phyloP scores from a whole-genome alignment of 164 flowering plant genomes.

The Piper betle region DNA sequence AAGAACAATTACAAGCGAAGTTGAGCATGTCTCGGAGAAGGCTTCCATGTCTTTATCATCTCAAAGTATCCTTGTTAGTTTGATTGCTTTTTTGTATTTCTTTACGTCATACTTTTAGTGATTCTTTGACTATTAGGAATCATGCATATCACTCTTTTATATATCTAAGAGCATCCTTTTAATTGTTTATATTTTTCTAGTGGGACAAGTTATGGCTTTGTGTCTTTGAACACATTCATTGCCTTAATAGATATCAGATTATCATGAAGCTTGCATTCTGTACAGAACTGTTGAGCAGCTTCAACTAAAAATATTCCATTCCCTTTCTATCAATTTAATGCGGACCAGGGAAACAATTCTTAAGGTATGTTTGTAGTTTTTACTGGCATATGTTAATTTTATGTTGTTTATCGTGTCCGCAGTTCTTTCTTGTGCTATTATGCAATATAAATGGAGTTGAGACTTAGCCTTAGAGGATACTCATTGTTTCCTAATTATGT shows the following conservation, averaged over 20 bases:
- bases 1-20: slow-evolving; percentile 29
- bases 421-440: no score
- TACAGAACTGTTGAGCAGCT: slow-evolving; percentile 64
- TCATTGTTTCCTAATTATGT: no score
- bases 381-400: background rate
- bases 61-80: slow-evolving; percentile 46
- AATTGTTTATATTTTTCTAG: no score
- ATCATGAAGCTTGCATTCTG: slow-evolving; percentile 28
- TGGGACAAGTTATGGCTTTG: no score
- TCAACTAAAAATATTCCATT: slow-evolving; percentile 57
- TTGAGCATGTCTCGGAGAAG: slow-evolving; percentile 37
- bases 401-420: no score
- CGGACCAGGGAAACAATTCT: slow-evolving; percentile 71
- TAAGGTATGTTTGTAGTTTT: slow-evolving; percentile 32
- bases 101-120: background rate
- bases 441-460: no score
- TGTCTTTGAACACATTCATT: background rate
- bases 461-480: no score
- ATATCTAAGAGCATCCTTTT: no score
- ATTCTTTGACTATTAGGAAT: background rate
- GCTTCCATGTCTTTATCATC: slow-evolving; percentile 30
- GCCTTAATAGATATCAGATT: slow-evolving; percentile 46
- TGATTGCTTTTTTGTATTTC: background rate
- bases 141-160: no score
- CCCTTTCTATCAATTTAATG: slow-evolving; percentile 55